phyloP scores from a whole-genome alignment of 176 grass and related monocot species.

The Oryza glaberrima region DNA sequence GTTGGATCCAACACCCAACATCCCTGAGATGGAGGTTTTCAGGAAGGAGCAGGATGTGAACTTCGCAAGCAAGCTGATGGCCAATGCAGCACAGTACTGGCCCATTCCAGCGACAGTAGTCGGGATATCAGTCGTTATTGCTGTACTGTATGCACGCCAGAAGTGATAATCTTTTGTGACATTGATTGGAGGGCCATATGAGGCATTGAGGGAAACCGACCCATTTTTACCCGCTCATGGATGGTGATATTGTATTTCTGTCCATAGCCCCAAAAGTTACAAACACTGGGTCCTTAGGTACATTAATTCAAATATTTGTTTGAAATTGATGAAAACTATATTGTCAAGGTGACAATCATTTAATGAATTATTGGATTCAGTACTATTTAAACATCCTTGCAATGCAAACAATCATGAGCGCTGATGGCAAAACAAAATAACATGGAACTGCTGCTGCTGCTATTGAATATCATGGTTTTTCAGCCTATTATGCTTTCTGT shows the following conservation, averaged over 20 bases:
- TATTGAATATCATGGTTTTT: not conserved
- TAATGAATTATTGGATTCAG: constrained; percentile 5
- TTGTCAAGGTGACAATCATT: not conserved
- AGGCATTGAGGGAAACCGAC: constrained; percentile 13
- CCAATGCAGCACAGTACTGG: constrained; percentile 42
- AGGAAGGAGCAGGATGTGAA: constrained; percentile 54
- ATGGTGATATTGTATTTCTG: constrained; percentile 36
- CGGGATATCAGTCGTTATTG: constrained; percentile 58
- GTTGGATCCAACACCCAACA: constrained; percentile 52
- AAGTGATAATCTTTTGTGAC: constrained; percentile 44
- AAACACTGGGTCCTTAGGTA: constrained; percentile 27
- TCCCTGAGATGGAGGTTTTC: constrained; percentile 77
- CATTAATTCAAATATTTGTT: constrained; percentile 32
- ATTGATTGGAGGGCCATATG: constrained; percentile 17
- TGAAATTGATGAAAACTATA: constrained; percentile 27
- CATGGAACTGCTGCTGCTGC: not conserved
- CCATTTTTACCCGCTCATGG: constrained; percentile 41
- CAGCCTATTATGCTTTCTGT: not conserved
- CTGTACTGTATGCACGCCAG: constrained; percentile 56
- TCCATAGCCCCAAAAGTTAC: constrained; percentile 4
- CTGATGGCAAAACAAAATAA: not conserved
- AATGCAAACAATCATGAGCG: constrained; percentile 5
- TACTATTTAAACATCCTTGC: not conserved
- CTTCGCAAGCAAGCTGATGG: constrained; percentile 48
- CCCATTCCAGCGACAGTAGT: constrained; percentile 51